Evolutionary conservation across 2,329 filamentous ascomycete species (phyloP).

Genomic region (Cladosporium sphaerospermum): DNA sequence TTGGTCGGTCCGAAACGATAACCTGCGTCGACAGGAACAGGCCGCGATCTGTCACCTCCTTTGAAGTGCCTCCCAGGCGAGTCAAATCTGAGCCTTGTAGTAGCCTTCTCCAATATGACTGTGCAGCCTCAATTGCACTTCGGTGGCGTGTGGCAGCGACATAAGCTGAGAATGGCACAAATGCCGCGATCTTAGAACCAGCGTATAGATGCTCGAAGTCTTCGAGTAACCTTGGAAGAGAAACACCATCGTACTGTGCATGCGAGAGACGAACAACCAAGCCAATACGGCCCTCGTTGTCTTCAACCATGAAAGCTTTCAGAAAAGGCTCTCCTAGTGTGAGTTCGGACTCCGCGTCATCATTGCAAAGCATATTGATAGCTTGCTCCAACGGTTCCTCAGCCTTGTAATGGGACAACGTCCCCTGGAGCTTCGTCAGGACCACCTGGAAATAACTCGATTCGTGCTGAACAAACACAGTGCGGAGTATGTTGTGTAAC

Average conservation of each 20-base stretch:
- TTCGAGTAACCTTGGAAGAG: constrained; percentile 49
- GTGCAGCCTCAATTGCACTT: background rate
- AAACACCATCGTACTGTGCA: constrained; percentile 42
- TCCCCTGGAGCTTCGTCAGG: constrained; percentile 12
- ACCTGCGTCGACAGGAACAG: constrained; percentile 7
- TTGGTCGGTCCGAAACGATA: background rate
- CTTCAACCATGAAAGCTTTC: constrained; percentile 19
- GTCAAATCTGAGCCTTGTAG: constrained; percentile 3
- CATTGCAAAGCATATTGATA: constrained; percentile 9
- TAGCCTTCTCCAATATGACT: constrained; percentile 14
- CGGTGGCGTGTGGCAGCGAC: background rate
- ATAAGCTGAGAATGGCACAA: constrained; percentile 6
- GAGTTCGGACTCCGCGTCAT: constrained; percentile 10
- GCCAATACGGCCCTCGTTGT: constrained; percentile 22
- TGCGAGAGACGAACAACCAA: constrained; percentile 29
- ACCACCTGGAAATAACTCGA: constrained; percentile 2
- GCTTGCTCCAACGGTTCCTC: constrained; percentile 13
- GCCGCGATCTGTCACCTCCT: background rate
- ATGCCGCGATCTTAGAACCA: background rate
- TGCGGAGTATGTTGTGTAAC: constrained; percentile 36
- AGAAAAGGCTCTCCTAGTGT: constrained; percentile 15
- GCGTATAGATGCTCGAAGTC: constrained; percentile 43
- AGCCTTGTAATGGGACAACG: constrained; percentile 19
- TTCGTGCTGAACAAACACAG: constrained; percentile 27
- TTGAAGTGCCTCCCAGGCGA: background rate